Base-by-base conservation (phyloP, 139 green algal species). In the Haematococcus lacustris region DNA sequence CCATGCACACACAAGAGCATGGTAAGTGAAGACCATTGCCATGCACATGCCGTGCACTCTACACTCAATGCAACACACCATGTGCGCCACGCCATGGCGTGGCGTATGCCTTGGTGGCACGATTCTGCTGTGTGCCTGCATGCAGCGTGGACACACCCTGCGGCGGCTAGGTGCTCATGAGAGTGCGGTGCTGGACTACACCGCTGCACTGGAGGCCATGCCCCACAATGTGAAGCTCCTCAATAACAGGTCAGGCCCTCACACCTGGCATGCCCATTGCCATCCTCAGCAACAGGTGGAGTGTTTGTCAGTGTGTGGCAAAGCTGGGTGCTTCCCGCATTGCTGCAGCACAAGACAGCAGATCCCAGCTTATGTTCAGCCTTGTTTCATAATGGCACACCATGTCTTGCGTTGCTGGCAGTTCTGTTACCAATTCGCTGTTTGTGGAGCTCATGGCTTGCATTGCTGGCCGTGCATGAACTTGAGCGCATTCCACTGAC, bases 121-220 rank as follows among this genome's bases (percentile, higher is more conserved):
- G n/a, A n/a, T n/a, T n/a, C 43, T 53, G 43, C 43, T 9, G 9
- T 53, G 9, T 64, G 53, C 76, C 3, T 76, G 88, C 53, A 81
- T 66, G 33, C 86, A 88, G 43, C 73, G 89, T 25, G 83, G 80
- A 53, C 87, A 87, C 71, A 78, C 69, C 0, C 73, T 85, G 64
- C 76, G 91, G 34, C 90, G 91, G 77, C 59, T 93, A 51, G 78
- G 87, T 17, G 77, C 83, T 39, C 93, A 84, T 69, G 77, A 83
- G 39, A 72, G 67, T 13, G 91, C 90, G 9, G 82, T 84, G 13
- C 72, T 72, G 1, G 91, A 96, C 78, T 94, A 93, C 75, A 78
- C 66, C 1, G 35, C 57, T 3, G 85, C 87, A 2, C 60, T 93
- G 33, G 34, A 70, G 34, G 64, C 77, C 23, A 71, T 73, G 26